These are phyloP conservation scores for Rutstroemia sp. DNA, from an alignment of 2,329 filamentous ascomycete genomes.

Conservation along the genomic window DNA sequence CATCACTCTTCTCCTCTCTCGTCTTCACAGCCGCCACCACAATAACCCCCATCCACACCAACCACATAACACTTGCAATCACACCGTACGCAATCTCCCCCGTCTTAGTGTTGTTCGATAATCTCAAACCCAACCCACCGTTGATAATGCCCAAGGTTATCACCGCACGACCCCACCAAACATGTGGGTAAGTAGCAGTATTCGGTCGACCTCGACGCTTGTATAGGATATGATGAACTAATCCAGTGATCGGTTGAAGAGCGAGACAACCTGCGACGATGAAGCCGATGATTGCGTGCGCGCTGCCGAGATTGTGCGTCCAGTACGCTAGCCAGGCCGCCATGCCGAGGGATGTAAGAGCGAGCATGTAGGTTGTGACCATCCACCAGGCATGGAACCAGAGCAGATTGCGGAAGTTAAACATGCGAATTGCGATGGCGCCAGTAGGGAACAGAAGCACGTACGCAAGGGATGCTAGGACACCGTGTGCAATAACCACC, in stretches of 20 bases:
- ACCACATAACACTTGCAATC: slow-evolving; percentile 43
- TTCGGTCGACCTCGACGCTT: slow-evolving; percentile 34
- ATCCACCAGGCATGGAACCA: slow-evolving; percentile 50
- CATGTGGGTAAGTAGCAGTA: slow-evolving; percentile 45
- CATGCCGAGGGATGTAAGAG: slow-evolving; percentile 52
- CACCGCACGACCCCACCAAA: slow-evolving; percentile 53
- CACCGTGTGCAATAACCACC: slow-evolving; percentile 39
- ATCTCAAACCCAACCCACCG: slow-evolving; percentile 51
- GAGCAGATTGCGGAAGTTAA: slow-evolving; percentile 39
- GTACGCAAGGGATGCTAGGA: slow-evolving; percentile 52
- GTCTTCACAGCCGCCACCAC: slow-evolving; percentile 10
- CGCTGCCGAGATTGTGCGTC: slow-evolving; percentile 5
- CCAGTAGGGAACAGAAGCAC: slow-evolving; percentile 52
- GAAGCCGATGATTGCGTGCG: slow-evolving; percentile 49
- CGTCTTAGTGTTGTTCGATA: slow-evolving; percentile 34
- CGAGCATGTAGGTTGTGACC: slow-evolving; percentile 43
- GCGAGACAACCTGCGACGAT: slow-evolving; percentile 45
- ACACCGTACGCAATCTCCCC: slow-evolving; percentile 49
- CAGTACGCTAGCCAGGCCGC: slow-evolving; percentile 39
- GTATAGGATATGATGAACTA: slow-evolving; percentile 49
- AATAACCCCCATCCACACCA: slow-evolving; percentile 36
- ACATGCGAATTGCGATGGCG: slow-evolving; percentile 51
- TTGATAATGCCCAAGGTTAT: slow-evolving; percentile 55
- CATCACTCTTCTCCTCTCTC: not conserved
- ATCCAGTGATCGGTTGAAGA: slow-evolving; percentile 51